A percentile compares a stretch with the other conserved stretches of the same genome.
Conservation (phyloP, 805 yeast genomes). For the Candida sakaeoensis region DNA sequence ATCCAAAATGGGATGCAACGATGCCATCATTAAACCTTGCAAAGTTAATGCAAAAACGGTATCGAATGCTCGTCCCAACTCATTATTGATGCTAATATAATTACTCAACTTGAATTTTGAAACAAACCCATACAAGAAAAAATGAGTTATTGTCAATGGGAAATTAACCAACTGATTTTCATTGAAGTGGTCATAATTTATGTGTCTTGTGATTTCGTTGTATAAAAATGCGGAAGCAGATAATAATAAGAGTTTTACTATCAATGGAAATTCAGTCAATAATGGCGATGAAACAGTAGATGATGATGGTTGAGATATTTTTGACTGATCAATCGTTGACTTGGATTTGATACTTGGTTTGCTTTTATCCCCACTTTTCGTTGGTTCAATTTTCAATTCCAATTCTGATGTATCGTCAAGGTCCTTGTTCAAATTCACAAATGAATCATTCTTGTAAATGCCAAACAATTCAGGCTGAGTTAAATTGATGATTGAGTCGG, state of each 20-base stretch:
- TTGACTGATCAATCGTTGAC: background rate
- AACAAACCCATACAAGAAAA: constrained; percentile 23
- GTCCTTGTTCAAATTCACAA: constrained; percentile 30
- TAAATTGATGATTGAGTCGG: constrained; percentile 43
- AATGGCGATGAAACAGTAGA: background rate
- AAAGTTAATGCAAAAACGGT: constrained; percentile 28
- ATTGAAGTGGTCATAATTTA: constrained; percentile 48
- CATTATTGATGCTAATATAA: constrained; percentile 10
- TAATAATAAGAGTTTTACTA: constrained; percentile 21
- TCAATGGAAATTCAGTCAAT: constrained; percentile 5
- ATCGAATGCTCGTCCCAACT: constrained; percentile 13
- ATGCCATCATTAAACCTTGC: constrained; percentile 60
- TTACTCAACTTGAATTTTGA: constrained; percentile 20
- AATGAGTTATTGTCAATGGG: constrained; percentile 36
- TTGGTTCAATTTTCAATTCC: constrained; percentile 2
- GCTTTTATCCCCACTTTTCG: constrained; percentile 1
- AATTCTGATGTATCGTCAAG: constrained; percentile 15
- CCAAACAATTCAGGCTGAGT: constrained; percentile 51
- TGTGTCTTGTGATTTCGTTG: constrained; percentile 49
- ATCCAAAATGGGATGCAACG: constrained; percentile 46
- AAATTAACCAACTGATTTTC: constrained; percentile 37
- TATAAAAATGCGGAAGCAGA: constrained; percentile 50
- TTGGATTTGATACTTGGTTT: background rate
- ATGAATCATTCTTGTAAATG: constrained; percentile 45
- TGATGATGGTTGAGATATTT: background rate